phyloP scores from a whole-genome alignment of 352 stramenopile species.

The Pythium apleroticum region DNA sequence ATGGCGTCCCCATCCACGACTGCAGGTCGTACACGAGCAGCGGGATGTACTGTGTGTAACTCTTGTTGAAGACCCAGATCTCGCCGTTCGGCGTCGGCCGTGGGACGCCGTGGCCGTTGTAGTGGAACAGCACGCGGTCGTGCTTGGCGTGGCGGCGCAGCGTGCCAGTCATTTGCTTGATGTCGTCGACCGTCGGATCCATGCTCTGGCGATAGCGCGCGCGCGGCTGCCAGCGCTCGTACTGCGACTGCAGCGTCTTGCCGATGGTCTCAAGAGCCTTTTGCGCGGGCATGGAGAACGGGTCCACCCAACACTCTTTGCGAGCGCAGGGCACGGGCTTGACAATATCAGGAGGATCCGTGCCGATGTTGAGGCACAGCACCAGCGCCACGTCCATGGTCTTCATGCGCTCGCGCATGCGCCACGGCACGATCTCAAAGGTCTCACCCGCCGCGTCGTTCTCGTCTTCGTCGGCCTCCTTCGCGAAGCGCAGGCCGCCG shows the following conservation, averaged over 20 bases:
- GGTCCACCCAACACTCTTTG: slow-evolving; percentile 99
- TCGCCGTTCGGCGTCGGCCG: slow-evolving; percentile 96
- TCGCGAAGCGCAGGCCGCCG: slow-evolving; percentile 67
- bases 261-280: slow-evolving; percentile 97
- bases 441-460: slow-evolving; percentile 25
- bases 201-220: slow-evolving; percentile 93
- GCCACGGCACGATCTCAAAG: slow-evolving; percentile 72
- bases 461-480: slow-evolving; percentile 37
- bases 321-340: slow-evolving; percentile 95
- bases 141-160: slow-evolving; percentile 91
- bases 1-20: slow-evolving; percentile 91
- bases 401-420: slow-evolving; percentile 89
- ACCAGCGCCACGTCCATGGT: slow-evolving; percentile 95
- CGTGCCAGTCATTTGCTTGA: slow-evolving; percentile 92
- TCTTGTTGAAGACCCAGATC: slow-evolving; percentile 99
- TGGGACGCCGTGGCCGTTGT: slow-evolving; percentile 99
- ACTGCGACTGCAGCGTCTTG: slow-evolving; percentile 93
- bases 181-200: slow-evolving; percentile 97
- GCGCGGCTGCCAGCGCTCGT: slow-evolving; percentile 94
- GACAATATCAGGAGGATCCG: slow-evolving; percentile 97
- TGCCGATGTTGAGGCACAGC: slow-evolving; percentile 98
- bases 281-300: slow-evolving; percentile 90
- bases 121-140: slow-evolving; percentile 98
- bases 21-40: slow-evolving; percentile 96
- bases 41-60: slow-evolving; percentile 99